Evolutionary conservation across 2,329 filamentous ascomycete species (phyloP).

Genomic region (Boeremia lycopersici): DNA sequence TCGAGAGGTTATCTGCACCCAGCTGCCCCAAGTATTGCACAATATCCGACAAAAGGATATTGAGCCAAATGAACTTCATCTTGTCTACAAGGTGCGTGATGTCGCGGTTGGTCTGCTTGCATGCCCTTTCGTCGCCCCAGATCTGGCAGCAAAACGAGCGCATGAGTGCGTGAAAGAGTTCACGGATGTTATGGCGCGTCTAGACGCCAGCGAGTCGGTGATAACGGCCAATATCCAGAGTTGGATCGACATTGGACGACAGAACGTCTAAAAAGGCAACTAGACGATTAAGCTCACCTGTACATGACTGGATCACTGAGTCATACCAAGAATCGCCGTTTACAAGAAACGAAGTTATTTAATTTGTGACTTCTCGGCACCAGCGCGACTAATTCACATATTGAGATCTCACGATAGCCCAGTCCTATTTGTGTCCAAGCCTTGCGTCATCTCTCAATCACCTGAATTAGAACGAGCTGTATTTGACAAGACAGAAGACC

Average conservation of each 20-base stretch:
- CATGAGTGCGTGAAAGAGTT: not conserved
- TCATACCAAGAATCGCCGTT: too few species aligned
- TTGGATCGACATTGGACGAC: not conserved
- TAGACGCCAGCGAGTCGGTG: not conserved
- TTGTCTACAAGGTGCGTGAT: conserved; percentile 12
- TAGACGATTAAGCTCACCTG: not conserved
- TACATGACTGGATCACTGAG: too few species aligned
- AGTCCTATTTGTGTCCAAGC: too few species aligned
- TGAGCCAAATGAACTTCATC: conserved; percentile 1
- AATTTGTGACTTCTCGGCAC: too few species aligned
- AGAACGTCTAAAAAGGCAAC: not conserved
- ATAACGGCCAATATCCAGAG: not conserved
- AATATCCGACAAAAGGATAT: not conserved
- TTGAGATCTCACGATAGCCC: too few species aligned
- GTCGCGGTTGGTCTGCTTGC: conserved; percentile 9
- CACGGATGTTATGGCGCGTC: not conserved
- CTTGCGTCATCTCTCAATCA: too few species aligned
- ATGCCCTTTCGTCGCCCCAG: not conserved
- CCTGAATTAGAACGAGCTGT: too few species aligned
- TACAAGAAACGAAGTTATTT: too few species aligned
- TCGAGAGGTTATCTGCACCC: not conserved
- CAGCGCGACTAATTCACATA: too few species aligned
- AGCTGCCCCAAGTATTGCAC: not conserved
- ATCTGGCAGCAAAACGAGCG: not conserved
- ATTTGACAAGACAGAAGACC: too few species aligned